phyloP scores from a whole-genome alignment of 129 eudicot species.

The Solidago caesia region DNA sequence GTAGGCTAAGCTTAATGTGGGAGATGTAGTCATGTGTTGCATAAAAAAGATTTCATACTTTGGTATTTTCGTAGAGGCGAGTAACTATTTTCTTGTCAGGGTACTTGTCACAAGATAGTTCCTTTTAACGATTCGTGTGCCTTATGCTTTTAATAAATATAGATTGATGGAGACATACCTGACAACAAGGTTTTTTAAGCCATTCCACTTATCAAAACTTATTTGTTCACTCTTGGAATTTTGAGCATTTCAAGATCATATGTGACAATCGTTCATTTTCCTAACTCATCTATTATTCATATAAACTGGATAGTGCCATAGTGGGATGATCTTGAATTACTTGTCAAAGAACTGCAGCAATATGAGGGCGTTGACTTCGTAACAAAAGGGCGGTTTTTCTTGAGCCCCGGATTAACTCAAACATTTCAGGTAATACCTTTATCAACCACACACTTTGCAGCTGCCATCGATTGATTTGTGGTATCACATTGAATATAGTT shows the following conservation, averaged over 20 bases:
- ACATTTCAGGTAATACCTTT: conserved; percentile 64
- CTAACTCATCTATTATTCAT: conserved; percentile 8
- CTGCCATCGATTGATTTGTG: conserved; percentile 5
- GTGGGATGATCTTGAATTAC: conserved; percentile 71
- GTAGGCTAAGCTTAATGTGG: conserved; percentile 77
- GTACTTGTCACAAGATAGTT: conserved; percentile 3
- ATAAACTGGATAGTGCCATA: conserved; percentile 51
- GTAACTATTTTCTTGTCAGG: background rate
- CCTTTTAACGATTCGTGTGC: background rate
- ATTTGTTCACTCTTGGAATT: background rate
- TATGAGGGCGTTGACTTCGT: conserved; percentile 68
- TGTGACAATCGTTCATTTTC: background rate
- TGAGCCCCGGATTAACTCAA: conserved; percentile 85
- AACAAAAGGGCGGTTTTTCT: conserved; percentile 74
- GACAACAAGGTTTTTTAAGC: conserved; percentile 58
- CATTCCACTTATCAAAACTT: conserved; percentile 3
- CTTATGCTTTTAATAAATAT: conserved; percentile 22
- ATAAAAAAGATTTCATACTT: conserved; percentile 72
- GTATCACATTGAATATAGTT: background rate
- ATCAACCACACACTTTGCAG: background rate
- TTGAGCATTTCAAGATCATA: conserved; percentile 13
- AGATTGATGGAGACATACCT: conserved; percentile 79
- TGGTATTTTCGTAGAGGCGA: conserved; percentile 94
- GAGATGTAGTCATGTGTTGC: conserved; percentile 74
- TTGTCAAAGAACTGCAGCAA: conserved; percentile 59